Base-by-base conservation (phyloP, 345 rosid species). In the Gynandropsis gynandra region DNA sequence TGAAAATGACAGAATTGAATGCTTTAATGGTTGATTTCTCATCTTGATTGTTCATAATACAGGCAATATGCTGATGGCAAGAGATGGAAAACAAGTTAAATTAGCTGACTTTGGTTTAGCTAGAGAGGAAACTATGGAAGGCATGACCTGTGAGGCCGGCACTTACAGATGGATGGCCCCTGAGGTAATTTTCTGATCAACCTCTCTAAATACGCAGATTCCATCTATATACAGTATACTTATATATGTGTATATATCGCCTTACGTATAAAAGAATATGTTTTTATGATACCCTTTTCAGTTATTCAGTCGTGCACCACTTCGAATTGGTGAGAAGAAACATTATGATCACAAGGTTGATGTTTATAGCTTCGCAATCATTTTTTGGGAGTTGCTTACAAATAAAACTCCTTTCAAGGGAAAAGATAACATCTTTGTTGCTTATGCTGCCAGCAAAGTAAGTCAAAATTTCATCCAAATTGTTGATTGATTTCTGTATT, bases 301-400 rank as follows among this genome's bases (percentile, higher is more conserved):
- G 87, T 46, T 74, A 50, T 74, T 62, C 60, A 70, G 76, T 66
- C 33, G 9, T 65, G 83, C 69, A 10, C 72, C 86, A 32, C 63
- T 73, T 24, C 60, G 17, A 16, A 8, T 20, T 9, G 80, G 76
- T 34, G 76, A 55, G 34, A 75, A 58, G 63, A 68, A 63, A 54
- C 80, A 68, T 16, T 84, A 84, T 37, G 82, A 84, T 61, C 88
- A 75, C 70, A 84, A 81, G 67, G 83, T 67, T 17, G 94, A 84
- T 56, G 89, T 81, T 17, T 84, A 77, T 59, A 84, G 89, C 64
- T 84, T 75, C 33, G 50, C 84, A 29, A 54, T 84, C 12, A 74
- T 84, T 47, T 61, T 81, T 6, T 84, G 94, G 94, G 71, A 79
- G 54, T 15, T 84, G 76, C 68, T 81, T 37, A 74, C 82, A 9